Base-by-base conservation (phyloP, 495 filamentous ascomycete genomes). In the Xylaria castorea region DNA sequence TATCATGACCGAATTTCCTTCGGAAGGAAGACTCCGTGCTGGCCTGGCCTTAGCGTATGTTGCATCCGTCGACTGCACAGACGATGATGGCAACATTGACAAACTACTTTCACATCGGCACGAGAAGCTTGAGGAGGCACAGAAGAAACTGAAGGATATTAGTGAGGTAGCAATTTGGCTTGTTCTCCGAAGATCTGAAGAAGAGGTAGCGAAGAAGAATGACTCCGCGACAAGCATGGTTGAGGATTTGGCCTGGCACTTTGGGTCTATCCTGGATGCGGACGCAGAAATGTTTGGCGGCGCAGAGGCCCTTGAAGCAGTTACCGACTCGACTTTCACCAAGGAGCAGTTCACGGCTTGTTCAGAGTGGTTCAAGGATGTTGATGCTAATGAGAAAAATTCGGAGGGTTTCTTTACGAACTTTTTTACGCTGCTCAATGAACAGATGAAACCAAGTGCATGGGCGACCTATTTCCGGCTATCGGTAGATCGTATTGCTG, bases 91-190 rank as follows among this genome's bases (percentile, higher is more conserved):
- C 25, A 18, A 68, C 74, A 18, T 53, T 78, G 18, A 65, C 18
- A 25, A 62, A 65, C 11, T 66, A n/a, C 36, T 60, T 34, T 7
- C 0, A 38, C 7, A 5, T n/a, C 70, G 63, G 30, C 22, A 16
- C 12, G 25, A 44, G 20, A 25, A 51, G 8, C 70, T 72, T 27
- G 12, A 40, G 20, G 25, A 2, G 14, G 62, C 70, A 3, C 55
- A 42, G 27, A 11, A 40, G 8, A 40, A 16, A 38, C 63, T 72
- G 8, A 62, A 25, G 16, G 22, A 62, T 5, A 75, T 72, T 51
- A 64, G 77, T n/a, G 79, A 81, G 22, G 71, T 79, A 36, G 80
- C 81, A 5, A 72, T 80, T 16, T 84, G 82, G 82, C 73, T 86
- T 8, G 77, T 77, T 36, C 66, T 71, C 58, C 74, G 76, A 14